phyloP scores from a whole-genome alignment of 768 basidiomycete genomes.

The Lepiota brunneoincarnata region DNA sequence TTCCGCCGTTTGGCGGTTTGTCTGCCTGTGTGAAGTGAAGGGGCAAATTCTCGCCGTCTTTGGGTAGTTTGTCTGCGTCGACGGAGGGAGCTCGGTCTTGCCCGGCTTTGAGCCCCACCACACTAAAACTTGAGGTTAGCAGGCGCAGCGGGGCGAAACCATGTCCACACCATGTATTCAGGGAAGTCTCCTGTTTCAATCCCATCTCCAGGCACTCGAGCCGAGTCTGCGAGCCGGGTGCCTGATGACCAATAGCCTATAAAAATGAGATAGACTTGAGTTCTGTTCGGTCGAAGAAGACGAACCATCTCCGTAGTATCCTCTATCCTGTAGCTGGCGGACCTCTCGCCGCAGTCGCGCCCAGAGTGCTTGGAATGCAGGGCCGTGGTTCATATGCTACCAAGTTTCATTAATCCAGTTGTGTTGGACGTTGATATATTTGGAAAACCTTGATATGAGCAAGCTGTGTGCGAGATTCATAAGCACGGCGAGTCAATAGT shows the following conservation, averaged over 20 bases:
- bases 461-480: conserved; percentile 40
- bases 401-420: not conserved
- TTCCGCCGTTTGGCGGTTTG: conserved; percentile 71
- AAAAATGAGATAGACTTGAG: not conserved
- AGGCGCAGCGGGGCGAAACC: not conserved
- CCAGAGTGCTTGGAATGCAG: conserved; percentile 77
- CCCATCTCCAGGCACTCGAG: conserved; percentile 47
- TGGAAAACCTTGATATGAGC: conserved; percentile 73
- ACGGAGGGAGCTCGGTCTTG: conserved; percentile 52
- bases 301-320: conserved; percentile 82
- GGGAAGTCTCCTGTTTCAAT: conserved; percentile 60
- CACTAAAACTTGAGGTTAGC: conserved; percentile 43
- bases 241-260: conserved; percentile 84
- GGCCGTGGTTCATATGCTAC: conserved; percentile 81
- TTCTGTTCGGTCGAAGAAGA: not conserved
- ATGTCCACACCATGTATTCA: conserved; percentile 65
- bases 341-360: conserved; percentile 63
- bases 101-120: conserved; percentile 71
- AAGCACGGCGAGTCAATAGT: conserved; percentile 10
- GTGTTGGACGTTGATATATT: not conserved
- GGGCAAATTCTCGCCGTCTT: conserved; percentile 35
- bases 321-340: conserved; percentile 62
- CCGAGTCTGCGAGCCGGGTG: conserved; percentile 64
- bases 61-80: conserved; percentile 28
- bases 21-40: conserved; percentile 55